These are phyloP conservation scores for Cladosporium oxysporum DNA, from an alignment of 2,329 filamentous ascomycete species.

Conservation along the genomic window DNA sequence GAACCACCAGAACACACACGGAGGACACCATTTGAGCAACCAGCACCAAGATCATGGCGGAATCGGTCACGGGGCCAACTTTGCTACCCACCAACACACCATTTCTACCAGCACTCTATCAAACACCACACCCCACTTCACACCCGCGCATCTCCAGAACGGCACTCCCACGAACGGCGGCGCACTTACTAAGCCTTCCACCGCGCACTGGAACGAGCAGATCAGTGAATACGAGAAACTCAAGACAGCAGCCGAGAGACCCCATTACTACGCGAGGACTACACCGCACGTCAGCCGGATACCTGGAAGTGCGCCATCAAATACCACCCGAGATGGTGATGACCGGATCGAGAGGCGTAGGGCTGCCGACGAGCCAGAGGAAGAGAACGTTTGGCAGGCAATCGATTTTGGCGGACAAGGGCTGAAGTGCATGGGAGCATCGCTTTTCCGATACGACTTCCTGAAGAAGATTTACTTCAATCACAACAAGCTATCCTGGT, in stretches of 20 bases:
- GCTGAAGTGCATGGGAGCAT: constrained; percentile 74
- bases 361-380: constrained; percentile 58
- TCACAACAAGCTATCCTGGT: constrained; percentile 79
- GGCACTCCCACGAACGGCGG: constrained; percentile 58
- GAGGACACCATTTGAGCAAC: constrained; percentile 41
- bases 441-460: constrained; percentile 85
- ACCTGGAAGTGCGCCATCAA: constrained; percentile 27
- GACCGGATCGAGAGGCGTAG: constrained; percentile 64
- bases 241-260: constrained; percentile 37
- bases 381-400: constrained; percentile 74
- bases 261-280: constrained; percentile 75
- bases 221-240: constrained; percentile 54
- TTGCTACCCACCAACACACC: constrained; percentile 62
- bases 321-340: constrained; percentile 52
- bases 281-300: constrained; percentile 39
- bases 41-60: constrained; percentile 50
- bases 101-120: constrained; percentile 63
- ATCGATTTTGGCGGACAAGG: constrained; percentile 97
- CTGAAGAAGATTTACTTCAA: constrained; percentile 90
- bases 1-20: constrained; percentile 55
- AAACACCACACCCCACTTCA: constrained; percentile 65
- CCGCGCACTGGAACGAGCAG: constrained; percentile 85
- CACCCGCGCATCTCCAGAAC: constrained; percentile 60
- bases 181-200: constrained; percentile 56
- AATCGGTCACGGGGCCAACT: constrained; percentile 57